A percentile compares a stretch with the other conserved stretches of the same genome.
Evolutionary conservation across 2,329 filamentous ascomycete genomes (phyloP).

Genomic region (Coniella vitis): DNA sequence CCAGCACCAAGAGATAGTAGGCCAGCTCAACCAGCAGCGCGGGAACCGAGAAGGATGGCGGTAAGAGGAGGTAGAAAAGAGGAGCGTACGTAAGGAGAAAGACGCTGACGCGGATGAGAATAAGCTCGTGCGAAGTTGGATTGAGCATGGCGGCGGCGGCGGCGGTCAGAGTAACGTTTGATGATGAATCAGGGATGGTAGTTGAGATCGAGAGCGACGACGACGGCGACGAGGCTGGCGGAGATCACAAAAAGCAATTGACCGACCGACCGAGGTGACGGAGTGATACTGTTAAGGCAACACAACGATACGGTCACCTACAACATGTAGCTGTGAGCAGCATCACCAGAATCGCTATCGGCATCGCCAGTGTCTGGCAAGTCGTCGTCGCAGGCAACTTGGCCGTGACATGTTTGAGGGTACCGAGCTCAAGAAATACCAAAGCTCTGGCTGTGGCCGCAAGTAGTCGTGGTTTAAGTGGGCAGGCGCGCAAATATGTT

Average conservation of each 20-base stretch:
- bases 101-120: conserved; percentile 40
- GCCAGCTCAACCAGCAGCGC: conserved; percentile 31
- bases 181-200: too few relatives aligned
- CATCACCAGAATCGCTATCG: too few relatives aligned
- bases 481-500: not conserved
- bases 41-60: conserved; percentile 22
- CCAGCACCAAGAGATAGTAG: conserved; percentile 37
- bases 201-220: not conserved
- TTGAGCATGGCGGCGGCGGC: conserved; percentile 9
- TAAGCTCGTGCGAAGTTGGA: conserved; percentile 25
- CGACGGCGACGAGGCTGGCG: too few relatives aligned
- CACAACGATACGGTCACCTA: too few relatives aligned
- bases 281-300: too few relatives aligned
- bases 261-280: too few relatives aligned
- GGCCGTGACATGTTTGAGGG: too few relatives aligned
- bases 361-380: too few relatives aligned
- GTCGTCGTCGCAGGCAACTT: too few relatives aligned
- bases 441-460: not conserved
- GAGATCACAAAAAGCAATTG: too few relatives aligned
- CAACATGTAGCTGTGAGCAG: too few relatives aligned
- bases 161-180: not conserved
- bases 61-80: conserved; percentile 4
- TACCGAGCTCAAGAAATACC: too few relatives aligned
- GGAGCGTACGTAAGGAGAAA: conserved; percentile 20
- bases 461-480: not conserved